Evolutionary conservation across 768 basidiomycete genomes (phyloP).

Genomic region (Sporobolomyces pararoseus): DNA sequence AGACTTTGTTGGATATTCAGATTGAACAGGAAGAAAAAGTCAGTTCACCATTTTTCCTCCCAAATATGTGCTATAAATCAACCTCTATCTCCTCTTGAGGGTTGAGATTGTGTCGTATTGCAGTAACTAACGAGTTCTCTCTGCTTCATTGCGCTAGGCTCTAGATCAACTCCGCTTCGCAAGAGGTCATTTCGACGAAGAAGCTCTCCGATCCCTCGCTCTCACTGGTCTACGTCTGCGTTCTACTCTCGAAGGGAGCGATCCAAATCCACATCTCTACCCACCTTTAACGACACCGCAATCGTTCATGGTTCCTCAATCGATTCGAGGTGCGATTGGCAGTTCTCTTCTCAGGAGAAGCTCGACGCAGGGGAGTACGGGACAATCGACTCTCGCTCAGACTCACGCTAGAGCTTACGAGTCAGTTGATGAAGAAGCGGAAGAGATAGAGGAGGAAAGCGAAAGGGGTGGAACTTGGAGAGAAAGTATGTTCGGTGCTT

Average conservation of each 20-base stretch:
- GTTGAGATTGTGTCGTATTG: no score
- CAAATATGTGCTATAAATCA: no score
- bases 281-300: conserved; percentile 9
- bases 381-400: no score
- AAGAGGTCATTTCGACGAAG: conserved; percentile 57
- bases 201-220: conserved; percentile 55
- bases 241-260: conserved; percentile 22
- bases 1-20: conserved; percentile 72
- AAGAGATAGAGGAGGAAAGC: background rate
- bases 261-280: background rate
- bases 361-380: background rate
- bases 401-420: no score
- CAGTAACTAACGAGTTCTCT: no score
- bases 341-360: conserved; percentile 3
- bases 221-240: conserved; percentile 37
- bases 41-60: background rate
- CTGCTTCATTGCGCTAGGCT: conserved; percentile 51
- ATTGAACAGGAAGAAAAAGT: conserved; percentile 73
- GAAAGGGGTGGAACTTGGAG: conserved; percentile 9
- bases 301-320: conserved; percentile 9
- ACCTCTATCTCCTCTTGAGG: no score
- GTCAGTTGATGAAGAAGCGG: background rate
- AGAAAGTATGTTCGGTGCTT: background rate
- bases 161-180: conserved; percentile 61
- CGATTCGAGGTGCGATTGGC: background rate